Evolutionary conservation across 345 rosid genomes (phyloP).

Genomic region (Excoecaria agallocha): DNA sequence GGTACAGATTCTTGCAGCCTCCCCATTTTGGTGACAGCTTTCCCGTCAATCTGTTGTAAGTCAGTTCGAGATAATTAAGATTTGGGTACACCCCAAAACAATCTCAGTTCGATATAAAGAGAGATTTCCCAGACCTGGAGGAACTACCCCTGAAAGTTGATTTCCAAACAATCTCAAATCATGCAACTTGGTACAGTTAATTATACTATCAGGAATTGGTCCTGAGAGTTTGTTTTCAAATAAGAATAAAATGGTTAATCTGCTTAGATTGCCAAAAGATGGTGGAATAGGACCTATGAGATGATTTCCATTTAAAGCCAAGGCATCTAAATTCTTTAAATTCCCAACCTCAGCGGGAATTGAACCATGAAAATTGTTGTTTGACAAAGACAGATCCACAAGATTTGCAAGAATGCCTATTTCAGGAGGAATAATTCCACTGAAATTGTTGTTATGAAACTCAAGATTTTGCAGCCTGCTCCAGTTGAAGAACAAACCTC

Average conservation of each 20-base stretch:
- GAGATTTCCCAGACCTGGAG: too few relatives aligned
- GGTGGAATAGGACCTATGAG: conserved; percentile 21
- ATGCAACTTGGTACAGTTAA: too few relatives aligned
- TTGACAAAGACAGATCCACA: background rate
- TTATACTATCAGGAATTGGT: background rate
- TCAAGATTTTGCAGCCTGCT: background rate
- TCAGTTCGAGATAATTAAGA: too few relatives aligned
- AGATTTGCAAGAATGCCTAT: background rate
- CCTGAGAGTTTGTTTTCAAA: background rate
- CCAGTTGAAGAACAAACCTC: too few relatives aligned
- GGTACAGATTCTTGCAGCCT: too few relatives aligned
- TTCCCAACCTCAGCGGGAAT: background rate
- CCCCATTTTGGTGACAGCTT: too few relatives aligned
- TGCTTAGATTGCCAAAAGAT: conserved; percentile 2
- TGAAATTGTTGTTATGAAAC: background rate
- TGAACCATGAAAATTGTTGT: background rate
- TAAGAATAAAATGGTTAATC: background rate
- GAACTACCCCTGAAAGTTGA: too few relatives aligned
- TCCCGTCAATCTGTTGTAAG: too few relatives aligned
- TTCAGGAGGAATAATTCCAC: background rate
- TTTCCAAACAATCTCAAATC: too few relatives aligned
- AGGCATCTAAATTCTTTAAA: background rate
- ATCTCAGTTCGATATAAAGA: conserved; percentile 7
- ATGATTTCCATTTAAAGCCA: too few relatives aligned
- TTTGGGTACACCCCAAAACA: background rate